These are phyloP conservation scores for Colletotrichum sp. DNA, from an alignment of 2,329 filamentous ascomycete species.

Conservation along the genomic window DNA sequence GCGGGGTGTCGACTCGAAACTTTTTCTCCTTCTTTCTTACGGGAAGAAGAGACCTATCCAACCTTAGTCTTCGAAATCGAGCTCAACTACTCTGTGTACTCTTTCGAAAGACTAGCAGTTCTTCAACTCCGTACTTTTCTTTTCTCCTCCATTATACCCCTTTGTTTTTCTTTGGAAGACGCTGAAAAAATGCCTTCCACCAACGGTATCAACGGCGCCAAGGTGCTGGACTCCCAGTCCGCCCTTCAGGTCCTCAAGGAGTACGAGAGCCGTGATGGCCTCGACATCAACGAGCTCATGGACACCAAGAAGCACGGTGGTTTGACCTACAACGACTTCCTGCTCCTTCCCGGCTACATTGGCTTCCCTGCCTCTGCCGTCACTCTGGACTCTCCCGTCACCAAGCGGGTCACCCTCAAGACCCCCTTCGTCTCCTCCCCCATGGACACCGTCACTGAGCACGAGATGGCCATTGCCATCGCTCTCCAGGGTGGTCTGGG, in stretches of 20 bases:
- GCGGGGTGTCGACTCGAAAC: conserved; percentile 28
- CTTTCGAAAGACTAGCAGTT: conserved; percentile 30
- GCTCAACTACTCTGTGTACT: conserved; percentile 30
- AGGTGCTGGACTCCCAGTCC: conserved; percentile 74
- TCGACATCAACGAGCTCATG: conserved; percentile 84
- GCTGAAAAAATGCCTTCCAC: conserved; percentile 54
- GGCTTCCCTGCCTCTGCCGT: conserved; percentile 95
- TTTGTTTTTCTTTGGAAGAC: conserved; percentile 30
- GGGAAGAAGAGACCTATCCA: conserved; percentile 54
- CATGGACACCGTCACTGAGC: conserved; percentile 99
- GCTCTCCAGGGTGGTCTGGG: conserved; percentile 86
- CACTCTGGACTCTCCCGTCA: conserved; percentile 86
- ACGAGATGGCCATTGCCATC: conserved; percentile 99
- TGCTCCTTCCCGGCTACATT: conserved; percentile 96
- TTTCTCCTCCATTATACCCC: conserved; percentile 28
- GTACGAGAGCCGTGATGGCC: conserved; percentile 82
- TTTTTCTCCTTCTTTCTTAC: conserved; percentile 52
- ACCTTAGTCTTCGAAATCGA: conserved; percentile 32
- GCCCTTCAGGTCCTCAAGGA: conserved; percentile 84
- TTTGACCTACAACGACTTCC: conserved; percentile 98
- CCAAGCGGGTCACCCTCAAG: conserved; percentile 94
- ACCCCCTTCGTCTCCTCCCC: conserved; percentile 96
- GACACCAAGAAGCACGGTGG: conserved; percentile 92
- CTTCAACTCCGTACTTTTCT: conserved; percentile 34
- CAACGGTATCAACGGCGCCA: conserved; percentile 55